Base-by-base conservation (phyloP, 176 grass and related monocot genomes). In the Oropetium thomaeum region DNA sequence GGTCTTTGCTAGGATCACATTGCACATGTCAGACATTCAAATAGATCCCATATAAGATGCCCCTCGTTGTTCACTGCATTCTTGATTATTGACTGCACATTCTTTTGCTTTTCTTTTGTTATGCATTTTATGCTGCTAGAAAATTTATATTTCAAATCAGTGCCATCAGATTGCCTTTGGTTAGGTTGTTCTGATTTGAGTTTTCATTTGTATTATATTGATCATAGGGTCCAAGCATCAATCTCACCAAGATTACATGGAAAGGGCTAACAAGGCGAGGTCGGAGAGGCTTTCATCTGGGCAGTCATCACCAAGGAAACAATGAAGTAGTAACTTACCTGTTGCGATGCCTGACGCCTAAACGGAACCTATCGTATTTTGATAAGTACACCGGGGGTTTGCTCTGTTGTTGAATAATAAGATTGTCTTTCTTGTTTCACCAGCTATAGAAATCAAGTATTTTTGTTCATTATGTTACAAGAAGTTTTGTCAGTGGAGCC, bases 191-290 rank as follows among this genome's bases (percentile, higher is more conserved):
- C n/a, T 40, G 39, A 25, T 71, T 13, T 5, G 44, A 35, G 0
- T 19, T 72, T 16, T 51, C 22, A 54, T 62, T 20, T 75, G 57
- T 29, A 19, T 0, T 47, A 7, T 78, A 28, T 67, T 35, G n/a
- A 27, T 44, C 77, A 23, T 44, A 98, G 91, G 94, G 7, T 37
- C 90, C 14, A 93, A 92, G 59, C 95, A 98, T 69, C 68, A 92
- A n/a, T 98, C 95, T 19, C 91, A 98, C 79, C 95, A 93, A 83
- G 95, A 98, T 82, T 98, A 98, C 39, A 76, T 98, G 91, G 95
- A 94, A 65, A 89, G 58, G 67, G 91, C 89, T 76, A 92, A 87
- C 71, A 85, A 92, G 79, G 91, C 91, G 1, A 89, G 95, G 82
- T 83, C 79, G 5, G 95, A 98, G 51, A 85, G 91, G 38, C 88